phyloP scores from a whole-genome alignment of 805 yeast genomes.

The Peterozyma toletana region DNA sequence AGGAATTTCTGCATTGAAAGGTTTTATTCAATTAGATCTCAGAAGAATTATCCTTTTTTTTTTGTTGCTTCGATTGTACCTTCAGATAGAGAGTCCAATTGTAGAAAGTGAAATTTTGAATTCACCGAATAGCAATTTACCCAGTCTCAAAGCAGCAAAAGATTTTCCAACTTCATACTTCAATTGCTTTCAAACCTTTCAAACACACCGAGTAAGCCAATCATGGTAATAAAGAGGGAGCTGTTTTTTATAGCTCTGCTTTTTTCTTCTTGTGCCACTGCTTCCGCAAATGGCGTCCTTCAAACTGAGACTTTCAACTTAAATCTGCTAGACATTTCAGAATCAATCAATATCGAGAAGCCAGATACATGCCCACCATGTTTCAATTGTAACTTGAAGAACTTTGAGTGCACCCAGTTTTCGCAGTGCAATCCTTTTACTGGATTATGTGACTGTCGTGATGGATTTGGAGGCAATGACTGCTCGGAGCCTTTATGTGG shows the following conservation, averaged over 20 bases:
- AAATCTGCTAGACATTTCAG: neutral
- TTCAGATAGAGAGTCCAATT: too few species aligned
- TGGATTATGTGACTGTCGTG: conserved; percentile 88
- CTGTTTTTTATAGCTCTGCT: conserved; percentile 2
- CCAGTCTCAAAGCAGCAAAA: too few species aligned
- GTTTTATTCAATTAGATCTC: too few species aligned
- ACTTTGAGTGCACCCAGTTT: conserved; percentile 84
- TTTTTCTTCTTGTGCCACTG: conserved; percentile 9
- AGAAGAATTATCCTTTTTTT: conserved; percentile 9
- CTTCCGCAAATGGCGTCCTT: too few species aligned
- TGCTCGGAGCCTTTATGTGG: conserved; percentile 90
- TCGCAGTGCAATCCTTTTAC: conserved; percentile 82
- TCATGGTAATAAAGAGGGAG: too few species aligned
- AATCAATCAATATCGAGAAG: neutral
- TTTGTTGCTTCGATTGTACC: too few species aligned
- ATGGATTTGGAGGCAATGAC: conserved; percentile 91
- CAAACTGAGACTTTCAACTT: neutral
- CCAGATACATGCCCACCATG: conserved; percentile 68
- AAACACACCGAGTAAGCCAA: too few species aligned
- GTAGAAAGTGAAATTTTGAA: too few species aligned
- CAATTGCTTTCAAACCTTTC: too few species aligned
- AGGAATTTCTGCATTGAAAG: too few species aligned
- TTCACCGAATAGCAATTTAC: too few species aligned
- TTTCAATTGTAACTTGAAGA: conserved; percentile 90
- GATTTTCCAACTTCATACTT: too few species aligned